Evolutionary conservation across 1,139 yeast species (phyloP), one percentile per base, ranked within the genome.

Genomic region (Taphrina deformans): DNA sequence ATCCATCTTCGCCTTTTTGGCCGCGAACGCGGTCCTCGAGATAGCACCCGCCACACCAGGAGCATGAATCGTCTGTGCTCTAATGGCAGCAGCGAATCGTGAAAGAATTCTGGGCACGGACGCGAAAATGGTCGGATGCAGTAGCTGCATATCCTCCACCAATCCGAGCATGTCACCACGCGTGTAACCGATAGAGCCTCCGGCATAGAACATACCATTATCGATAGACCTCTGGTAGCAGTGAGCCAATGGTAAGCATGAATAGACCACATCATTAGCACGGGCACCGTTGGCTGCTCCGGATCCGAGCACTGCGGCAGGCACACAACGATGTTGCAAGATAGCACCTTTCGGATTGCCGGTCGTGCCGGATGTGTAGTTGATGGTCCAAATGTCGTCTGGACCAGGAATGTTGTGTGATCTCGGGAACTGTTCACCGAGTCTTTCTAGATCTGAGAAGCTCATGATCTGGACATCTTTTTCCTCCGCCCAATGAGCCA

Each of bases 291-390:
- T 33, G 6, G 64, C 52, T 14, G 27, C 18, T 4, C 53, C 59
- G 16, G 53, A 41, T 68, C 74, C 55, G 72, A 79, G 69, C 63
- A 81, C 71, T 9, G 84, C 84, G 12, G 88, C 79, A n/a, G 82
- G 78, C 1, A 84, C 81, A 69, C 78, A 79, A 48, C 75, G 74
- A 66, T 87, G 89, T 6, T 83, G 78, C 69, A 87, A 76, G 38
- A 83, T 82, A n/a, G 85, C 92, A 55, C 92, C 92, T 59, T 87
- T 87, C 18, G 92, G 92, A 65, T 79, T 74, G 18, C 91, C 91
- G 2, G 92, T 86, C 26, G 92, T 86, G 38, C 92, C 92, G 6
- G 91, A 85, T 14, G 96, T 88, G 75, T 87, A 88, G 51, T 88
- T 85, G 68, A 88, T 84, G 59, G 92, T 86, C 70, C 84, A 83